Percentiles rank a stretch among this genome's conserved stretches.
Conservation (phyloP, 495 filamentous ascomycete species). For the Talaromyces ruber region DNA sequence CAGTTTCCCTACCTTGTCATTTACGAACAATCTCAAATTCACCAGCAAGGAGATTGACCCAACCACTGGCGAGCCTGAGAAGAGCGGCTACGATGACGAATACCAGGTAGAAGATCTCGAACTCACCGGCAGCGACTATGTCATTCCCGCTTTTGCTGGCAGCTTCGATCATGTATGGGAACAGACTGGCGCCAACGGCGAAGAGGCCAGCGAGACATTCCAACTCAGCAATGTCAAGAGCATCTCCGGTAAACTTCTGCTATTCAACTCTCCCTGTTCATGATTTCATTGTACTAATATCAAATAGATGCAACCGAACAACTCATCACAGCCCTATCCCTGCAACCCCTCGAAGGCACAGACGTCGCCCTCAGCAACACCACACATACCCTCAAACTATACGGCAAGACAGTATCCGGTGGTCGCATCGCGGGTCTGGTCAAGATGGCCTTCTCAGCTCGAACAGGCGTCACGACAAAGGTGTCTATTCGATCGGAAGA, state of each 20-base stretch:
- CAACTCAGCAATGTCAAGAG: constrained; percentile 85
- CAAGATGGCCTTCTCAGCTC: constrained; percentile 88
- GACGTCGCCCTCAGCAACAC: constrained; percentile 80
- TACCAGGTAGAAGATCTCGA: constrained; percentile 96
- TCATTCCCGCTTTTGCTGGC: constrained; percentile 85
- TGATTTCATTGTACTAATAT: constrained; percentile 26
- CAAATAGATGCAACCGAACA: constrained; percentile 83
- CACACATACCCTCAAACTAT: constrained; percentile 91
- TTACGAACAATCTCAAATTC: constrained; percentile 92
- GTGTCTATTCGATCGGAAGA: constrained; percentile 86
- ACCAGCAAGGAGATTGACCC: constrained; percentile 97
- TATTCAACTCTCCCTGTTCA: neutral
- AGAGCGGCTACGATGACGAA: constrained; percentile 89
- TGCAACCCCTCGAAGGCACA: constrained; percentile 90
- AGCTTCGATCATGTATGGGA: constrained; percentile 98
- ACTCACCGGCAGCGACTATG: constrained; percentile 83
- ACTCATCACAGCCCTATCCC: constrained; percentile 72
- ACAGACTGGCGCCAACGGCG: constrained; percentile 77
- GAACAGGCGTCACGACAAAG: constrained; percentile 90
- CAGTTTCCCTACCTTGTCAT: constrained; percentile 61
- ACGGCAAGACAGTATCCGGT: constrained; percentile 89
- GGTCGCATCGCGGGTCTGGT: constrained; percentile 82
- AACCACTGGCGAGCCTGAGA: constrained; percentile 86
- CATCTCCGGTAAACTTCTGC: constrained; percentile 64
- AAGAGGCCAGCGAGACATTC: constrained; percentile 86